Evolutionary conservation across 108 stramenopile genomes (phyloP).

Genomic region (Pseudonitzschia multiseries): DNA sequence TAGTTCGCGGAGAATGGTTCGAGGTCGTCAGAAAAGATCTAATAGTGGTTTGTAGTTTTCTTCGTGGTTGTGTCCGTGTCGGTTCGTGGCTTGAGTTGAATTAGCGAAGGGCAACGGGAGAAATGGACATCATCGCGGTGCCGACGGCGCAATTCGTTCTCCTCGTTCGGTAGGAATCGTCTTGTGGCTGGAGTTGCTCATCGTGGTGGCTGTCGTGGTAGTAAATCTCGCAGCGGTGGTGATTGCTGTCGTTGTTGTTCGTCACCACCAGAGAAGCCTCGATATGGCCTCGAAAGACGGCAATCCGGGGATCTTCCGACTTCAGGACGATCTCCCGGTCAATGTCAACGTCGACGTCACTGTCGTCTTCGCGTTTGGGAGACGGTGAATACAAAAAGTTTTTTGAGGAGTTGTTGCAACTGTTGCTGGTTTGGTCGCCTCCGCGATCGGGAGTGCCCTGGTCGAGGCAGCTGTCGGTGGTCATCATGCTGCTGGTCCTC

Average conservation of each 20-base stretch:
- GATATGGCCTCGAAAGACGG: neutral
- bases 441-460: neutral
- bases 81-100: too few species aligned
- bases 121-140: too few species aligned
- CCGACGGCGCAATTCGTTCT: too few species aligned
- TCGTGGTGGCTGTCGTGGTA: neutral
- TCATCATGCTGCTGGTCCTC: neutral
- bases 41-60: too few species aligned
- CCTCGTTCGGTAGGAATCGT: too few species aligned
- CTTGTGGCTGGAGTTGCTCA: neutral
- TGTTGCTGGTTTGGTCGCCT: neutral
- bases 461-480: neutral
- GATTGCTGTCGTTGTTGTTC: neutral
- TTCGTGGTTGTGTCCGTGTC: too few species aligned
- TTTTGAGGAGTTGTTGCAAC: neutral
- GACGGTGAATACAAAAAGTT: slow-evolving; percentile 1
- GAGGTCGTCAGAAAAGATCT: too few species aligned
- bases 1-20: too few species aligned
- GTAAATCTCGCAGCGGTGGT: neutral
- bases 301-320: neutral
- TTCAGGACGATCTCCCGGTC: neutral
- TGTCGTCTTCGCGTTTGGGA: neutral
- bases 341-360: neutral
- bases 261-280: neutral
- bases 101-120: too few species aligned